phyloP scores from a whole-genome alignment of 768 basidiomycete genomes.

The Pisolithus tinctorius region DNA sequence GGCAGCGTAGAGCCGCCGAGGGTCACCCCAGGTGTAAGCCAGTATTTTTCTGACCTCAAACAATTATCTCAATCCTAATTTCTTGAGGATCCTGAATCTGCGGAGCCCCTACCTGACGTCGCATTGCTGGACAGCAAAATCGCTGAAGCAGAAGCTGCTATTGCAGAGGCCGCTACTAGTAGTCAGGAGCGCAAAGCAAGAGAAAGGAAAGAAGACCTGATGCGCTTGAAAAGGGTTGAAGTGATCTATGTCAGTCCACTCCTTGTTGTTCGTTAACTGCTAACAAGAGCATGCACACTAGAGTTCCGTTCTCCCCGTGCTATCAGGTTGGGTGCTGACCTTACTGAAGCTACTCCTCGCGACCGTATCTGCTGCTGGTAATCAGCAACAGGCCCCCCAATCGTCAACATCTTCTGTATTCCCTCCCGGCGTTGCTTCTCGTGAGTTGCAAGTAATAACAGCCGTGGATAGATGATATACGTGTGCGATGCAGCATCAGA shows the following conservation, averaged over 20 bases:
- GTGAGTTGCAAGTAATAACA: conserved; percentile 31
- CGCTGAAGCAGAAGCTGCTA: conserved; percentile 49
- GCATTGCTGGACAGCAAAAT: conserved; percentile 69
- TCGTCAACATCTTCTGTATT: conserved; percentile 66
- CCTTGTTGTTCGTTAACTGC: neutral
- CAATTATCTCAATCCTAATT: conserved; percentile 1
- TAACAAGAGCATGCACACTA: conserved; percentile 26
- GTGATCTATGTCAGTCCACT: conserved; percentile 67
- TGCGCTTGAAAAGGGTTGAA: conserved; percentile 85
- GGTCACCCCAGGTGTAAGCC: conserved; percentile 35
- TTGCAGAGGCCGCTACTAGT: conserved; percentile 42
- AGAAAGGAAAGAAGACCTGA: conserved; percentile 71
- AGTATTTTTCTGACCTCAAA: neutral
- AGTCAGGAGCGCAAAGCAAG: conserved; percentile 56
- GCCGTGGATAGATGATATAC: conserved; percentile 1
- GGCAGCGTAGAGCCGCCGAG: conserved; percentile 48
- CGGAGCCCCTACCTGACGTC: conserved; percentile 67
- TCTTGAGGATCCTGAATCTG: conserved; percentile 48
- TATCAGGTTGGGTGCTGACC: conserved; percentile 90
- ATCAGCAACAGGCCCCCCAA: conserved; percentile 48
- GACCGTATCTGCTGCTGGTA: conserved; percentile 78
- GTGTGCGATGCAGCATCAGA: conserved; percentile 43
- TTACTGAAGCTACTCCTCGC: conserved; percentile 88
- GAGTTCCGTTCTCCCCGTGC: conserved; percentile 76
- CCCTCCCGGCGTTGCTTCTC: conserved; percentile 62